A percentile compares a stretch with the other conserved stretches of the same genome.
These are phyloP conservation scores for Didymosphaeria variabile DNA, from an alignment of 2,329 filamentous ascomycete species.

Conservation along the genomic window DNA sequence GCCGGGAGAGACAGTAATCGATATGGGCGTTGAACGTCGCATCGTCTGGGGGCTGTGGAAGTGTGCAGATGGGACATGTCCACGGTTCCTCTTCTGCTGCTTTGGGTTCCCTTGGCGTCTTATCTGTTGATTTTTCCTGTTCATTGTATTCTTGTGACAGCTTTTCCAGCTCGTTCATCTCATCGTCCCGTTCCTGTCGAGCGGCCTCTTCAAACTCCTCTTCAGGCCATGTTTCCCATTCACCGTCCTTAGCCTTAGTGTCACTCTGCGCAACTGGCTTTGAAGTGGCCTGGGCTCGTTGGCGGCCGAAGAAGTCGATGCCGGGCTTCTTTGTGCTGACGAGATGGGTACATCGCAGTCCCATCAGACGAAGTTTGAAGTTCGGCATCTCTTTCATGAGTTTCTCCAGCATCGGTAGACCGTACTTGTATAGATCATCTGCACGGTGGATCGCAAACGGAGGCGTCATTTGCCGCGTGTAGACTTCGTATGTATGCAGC, in stretches of 20 bases:
- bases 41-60: slow-evolving; percentile 79
- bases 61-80: slow-evolving; percentile 88
- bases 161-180: slow-evolving; percentile 68
- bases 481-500: slow-evolving; percentile 90
- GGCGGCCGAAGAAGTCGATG: slow-evolving; percentile 79
- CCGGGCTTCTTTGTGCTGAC: slow-evolving; percentile 85
- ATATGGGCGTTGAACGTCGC: slow-evolving; percentile 88
- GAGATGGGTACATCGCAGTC: slow-evolving; percentile 85
- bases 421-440: slow-evolving; percentile 83
- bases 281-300: slow-evolving; percentile 23
- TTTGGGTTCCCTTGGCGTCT: not conserved
- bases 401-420: slow-evolving; percentile 83
- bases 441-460: slow-evolving; percentile 76
- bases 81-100: slow-evolving; percentile 60
- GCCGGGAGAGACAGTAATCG: slow-evolving; percentile 85
- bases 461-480: slow-evolving; percentile 80
- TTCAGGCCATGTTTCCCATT: slow-evolving; percentile 75
- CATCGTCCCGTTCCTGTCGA: slow-evolving; percentile 66
- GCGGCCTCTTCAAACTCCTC: slow-evolving; percentile 71
- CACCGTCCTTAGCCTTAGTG: slow-evolving; percentile 56
- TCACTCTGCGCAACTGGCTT: slow-evolving; percentile 21
- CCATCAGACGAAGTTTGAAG: slow-evolving; percentile 85
- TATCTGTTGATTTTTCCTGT: not conserved
- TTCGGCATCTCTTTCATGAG: slow-evolving; percentile 83
- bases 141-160: slow-evolving; percentile 66